Conservation (phyloP, 176 grass and related monocot species). For the Phragmites australis region DNA sequence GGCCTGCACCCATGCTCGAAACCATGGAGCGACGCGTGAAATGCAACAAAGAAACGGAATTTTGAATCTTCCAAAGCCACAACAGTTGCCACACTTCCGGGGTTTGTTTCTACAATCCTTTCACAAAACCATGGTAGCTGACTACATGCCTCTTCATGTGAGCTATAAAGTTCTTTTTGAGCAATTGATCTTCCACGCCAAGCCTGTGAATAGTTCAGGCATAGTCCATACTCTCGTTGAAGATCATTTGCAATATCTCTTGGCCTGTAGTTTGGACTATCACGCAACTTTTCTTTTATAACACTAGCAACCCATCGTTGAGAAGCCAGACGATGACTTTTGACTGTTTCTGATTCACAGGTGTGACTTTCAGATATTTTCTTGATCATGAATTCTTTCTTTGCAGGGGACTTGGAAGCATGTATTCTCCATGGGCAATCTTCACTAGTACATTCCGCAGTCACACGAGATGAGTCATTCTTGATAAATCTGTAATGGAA, state of each 20-base stretch:
- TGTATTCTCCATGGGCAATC: constrained; percentile 90
- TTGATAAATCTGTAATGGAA: constrained; percentile 95
- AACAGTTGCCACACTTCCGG: constrained; percentile 78
- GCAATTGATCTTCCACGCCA: constrained; percentile 95
- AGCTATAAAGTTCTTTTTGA: constrained; percentile 82
- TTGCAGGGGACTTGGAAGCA: constrained; percentile 72
- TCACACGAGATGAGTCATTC: constrained; percentile 83
- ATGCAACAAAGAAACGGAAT: constrained; percentile 84
- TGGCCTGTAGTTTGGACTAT: constrained; percentile 82
- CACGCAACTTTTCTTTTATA: constrained; percentile 93
- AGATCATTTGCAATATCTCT: constrained; percentile 94
- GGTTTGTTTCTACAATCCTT: constrained; percentile 83
- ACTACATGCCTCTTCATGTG: constrained; percentile 73
- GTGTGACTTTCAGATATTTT: constrained; percentile 89
- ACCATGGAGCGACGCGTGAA: constrained; percentile 79
- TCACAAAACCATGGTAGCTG: constrained; percentile 93
- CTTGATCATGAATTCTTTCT: constrained; percentile 87
- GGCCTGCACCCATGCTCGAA: constrained; percentile 94
- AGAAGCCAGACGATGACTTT: constrained; percentile 80
- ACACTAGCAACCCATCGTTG: constrained; percentile 96
- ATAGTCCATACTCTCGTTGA: constrained; percentile 77
- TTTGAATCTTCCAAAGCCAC: constrained; percentile 75
- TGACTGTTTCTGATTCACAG: constrained; percentile 75
- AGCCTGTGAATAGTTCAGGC: constrained; percentile 90
- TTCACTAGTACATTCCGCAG: constrained; percentile 80